Percentiles rank a stretch among this genome's conserved stretches.
Evolutionary conservation across 352 stramenopile species (phyloP).

Genomic region (Saprolegnia parasitica): DNA sequence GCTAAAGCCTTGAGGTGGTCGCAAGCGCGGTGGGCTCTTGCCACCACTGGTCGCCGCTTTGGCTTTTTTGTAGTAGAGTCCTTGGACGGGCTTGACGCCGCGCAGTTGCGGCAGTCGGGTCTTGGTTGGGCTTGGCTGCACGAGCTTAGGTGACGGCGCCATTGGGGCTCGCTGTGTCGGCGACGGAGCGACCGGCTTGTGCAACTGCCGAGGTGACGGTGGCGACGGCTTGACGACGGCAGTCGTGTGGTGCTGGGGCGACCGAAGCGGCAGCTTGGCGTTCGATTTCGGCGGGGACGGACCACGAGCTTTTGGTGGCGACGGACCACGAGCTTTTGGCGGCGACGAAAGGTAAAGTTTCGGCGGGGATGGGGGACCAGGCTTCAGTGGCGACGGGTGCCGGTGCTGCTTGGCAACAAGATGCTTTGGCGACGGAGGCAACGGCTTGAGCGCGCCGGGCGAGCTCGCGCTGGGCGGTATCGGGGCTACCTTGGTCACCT

Average conservation of each 20-base stretch:
- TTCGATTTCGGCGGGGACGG: too few relatives aligned
- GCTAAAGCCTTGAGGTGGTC: not conserved
- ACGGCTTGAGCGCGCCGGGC: not conserved
- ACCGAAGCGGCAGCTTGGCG: too few relatives aligned
- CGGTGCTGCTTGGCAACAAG: not conserved
- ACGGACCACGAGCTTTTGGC: too few relatives aligned
- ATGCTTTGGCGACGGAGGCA: not conserved
- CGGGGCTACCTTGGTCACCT: not conserved
- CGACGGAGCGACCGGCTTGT: too few relatives aligned
- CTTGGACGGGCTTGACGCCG: conserved; percentile 2
- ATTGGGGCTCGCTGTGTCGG: too few relatives aligned
- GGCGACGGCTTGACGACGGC: too few relatives aligned
- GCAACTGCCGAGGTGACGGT: too few relatives aligned
- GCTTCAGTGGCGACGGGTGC: not conserved
- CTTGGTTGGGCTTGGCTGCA: not conserved
- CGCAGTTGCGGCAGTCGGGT: not conserved
- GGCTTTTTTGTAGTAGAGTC: conserved; percentile 7
- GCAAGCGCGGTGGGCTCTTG: not conserved
- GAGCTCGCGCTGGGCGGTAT: not conserved
- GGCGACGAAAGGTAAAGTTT: too few relatives aligned
- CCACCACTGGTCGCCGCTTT: not conserved
- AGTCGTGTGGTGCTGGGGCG: too few relatives aligned
- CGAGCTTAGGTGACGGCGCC: not conserved
- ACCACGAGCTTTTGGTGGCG: too few relatives aligned
- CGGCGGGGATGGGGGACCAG: not conserved